phyloP scores from a whole-genome alignment of 1,139 yeast genomes.

The Geotrichum bryndzae region DNA sequence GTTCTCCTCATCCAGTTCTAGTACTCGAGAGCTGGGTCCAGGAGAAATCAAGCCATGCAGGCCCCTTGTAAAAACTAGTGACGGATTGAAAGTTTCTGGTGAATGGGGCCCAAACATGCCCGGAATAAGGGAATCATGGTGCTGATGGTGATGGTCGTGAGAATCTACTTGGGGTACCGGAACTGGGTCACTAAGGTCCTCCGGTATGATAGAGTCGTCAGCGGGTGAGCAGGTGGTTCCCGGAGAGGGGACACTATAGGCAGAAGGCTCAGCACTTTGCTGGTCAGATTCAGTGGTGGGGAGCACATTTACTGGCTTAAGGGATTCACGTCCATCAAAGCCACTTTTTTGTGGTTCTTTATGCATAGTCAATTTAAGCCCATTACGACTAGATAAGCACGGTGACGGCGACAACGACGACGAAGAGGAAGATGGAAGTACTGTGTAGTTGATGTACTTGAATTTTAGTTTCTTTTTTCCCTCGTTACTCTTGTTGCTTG shows the following conservation, averaged over 20 bases:
- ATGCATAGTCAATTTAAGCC: neutral
- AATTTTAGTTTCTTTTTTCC: neutral
- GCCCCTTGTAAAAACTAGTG: neutral
- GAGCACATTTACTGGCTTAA: neutral
- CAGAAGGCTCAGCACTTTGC: neutral
- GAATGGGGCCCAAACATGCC: neutral
- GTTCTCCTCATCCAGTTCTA: neutral
- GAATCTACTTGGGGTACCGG: neutral
- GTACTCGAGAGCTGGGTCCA: neutral
- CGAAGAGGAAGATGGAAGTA: neutral
- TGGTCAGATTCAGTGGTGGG: neutral
- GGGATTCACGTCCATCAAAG: neutral
- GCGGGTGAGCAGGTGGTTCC: conserved; percentile 3
- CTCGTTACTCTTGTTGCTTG: neutral
- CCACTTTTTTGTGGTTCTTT: neutral
- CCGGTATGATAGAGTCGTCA: neutral
- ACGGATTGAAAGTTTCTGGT: neutral
- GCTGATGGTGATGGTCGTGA: neutral
- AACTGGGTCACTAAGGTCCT: neutral
- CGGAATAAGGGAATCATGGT: neutral
- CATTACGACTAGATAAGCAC: neutral
- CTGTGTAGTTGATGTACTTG: neutral
- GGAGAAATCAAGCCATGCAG: conserved; percentile 1
- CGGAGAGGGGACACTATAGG: neutral
- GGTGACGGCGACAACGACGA: neutral